phyloP scores from a whole-genome alignment of 176 grass and related monocot species.

The Phragmites australis region DNA sequence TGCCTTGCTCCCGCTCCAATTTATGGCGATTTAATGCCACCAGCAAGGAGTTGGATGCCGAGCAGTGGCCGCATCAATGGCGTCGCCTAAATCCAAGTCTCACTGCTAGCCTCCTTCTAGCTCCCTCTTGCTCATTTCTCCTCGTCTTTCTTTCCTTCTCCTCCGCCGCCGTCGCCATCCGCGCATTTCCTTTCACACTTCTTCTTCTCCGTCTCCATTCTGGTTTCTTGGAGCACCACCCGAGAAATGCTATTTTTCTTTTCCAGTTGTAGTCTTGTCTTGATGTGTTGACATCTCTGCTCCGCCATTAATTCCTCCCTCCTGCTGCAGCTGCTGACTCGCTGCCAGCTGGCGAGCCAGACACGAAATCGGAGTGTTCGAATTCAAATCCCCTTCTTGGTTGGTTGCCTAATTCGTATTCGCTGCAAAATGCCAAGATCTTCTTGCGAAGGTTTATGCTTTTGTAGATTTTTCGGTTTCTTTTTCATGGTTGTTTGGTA shows the following conservation, averaged over 20 bases:
- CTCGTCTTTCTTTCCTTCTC: neutral
- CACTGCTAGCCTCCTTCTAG: neutral
- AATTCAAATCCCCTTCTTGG: constrained; percentile 13
- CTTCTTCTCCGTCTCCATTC: neutral
- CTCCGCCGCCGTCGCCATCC: neutral
- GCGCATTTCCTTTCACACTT: neutral
- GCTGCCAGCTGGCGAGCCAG: neutral
- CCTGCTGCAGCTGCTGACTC: neutral
- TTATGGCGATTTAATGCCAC: constrained; percentile 73
- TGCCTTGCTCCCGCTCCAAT: constrained; percentile 55
- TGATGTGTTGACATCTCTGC: constrained; percentile 35
- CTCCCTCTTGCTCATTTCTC: neutral
- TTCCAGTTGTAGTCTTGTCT: neutral
- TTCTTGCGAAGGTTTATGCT: neutral
- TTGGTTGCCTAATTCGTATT: neutral
- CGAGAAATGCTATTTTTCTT: constrained; percentile 7
- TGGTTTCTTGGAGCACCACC: neutral
- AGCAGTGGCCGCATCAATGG: constrained; percentile 29
- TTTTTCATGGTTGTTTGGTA: constrained; percentile 14
- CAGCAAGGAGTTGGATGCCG: constrained; percentile 41
- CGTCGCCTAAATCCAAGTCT: constrained; percentile 35
- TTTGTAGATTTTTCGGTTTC: constrained; percentile 3
- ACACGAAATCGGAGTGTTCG: neutral
- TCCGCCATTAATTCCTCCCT: constrained; percentile 23
- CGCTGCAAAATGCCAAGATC: neutral